Percentiles rank a stretch among this genome's conserved stretches.
Evolutionary conservation across 2,329 filamentous ascomycete species (phyloP).

Genomic region (Metarhizium rileyi): DNA sequence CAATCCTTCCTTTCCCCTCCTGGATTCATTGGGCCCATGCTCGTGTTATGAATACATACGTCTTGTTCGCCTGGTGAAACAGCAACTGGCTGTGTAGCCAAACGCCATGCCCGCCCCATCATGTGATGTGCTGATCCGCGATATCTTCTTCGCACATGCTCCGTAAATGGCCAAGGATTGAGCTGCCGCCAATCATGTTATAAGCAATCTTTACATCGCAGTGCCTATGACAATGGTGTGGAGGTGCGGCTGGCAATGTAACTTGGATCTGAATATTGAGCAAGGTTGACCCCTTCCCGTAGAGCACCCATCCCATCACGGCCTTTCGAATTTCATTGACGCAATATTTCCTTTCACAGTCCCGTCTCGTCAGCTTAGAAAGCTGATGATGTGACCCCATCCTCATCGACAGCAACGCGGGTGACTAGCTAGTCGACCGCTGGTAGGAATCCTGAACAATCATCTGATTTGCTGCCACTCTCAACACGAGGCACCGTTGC

Average conservation of each 20-base stretch:
- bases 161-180: no score
- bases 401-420: not conserved
- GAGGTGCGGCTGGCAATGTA: not conserved
- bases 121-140: no score
- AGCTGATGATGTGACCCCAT: not conserved
- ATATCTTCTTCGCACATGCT: no score
- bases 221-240: not conserved
- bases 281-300: not conserved
- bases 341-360: not conserved
- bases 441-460: not conserved
- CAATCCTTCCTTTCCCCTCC: no score
- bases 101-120: no score
- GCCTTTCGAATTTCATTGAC: not conserved
- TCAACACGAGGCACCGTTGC: not conserved
- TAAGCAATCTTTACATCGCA: not conserved
- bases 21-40: no score
- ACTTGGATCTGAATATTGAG: not conserved
- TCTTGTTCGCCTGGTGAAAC: no score
- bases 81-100: no score
- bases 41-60: no score
- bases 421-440: no score
- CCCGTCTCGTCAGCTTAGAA: not conserved
- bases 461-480: not conserved
- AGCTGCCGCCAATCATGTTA: not conserved
- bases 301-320: not conserved